Evolutionary conservation across 2,329 filamentous ascomycete species (phyloP), one percentile per base, ranked within the genome.

Genomic region (Alternaria ventricosa): DNA sequence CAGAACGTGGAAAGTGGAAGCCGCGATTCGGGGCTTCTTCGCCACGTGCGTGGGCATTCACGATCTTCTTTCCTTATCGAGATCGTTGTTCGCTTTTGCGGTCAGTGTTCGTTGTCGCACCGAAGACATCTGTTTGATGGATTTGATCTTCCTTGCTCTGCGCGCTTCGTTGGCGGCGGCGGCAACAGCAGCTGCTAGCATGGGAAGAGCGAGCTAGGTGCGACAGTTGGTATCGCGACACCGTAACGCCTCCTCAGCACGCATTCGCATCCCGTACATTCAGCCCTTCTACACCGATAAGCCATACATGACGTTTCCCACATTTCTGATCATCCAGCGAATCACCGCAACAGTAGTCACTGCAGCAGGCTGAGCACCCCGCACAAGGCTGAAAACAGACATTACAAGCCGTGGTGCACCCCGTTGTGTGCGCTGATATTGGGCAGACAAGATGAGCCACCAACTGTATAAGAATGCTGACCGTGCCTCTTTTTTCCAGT

Each of bases 41-140:
- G 46, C 49, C 60, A 62, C 60, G 55, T 62, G 60, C 41, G 53
- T 15, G 6, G 60, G 22, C 55, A 1, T 62, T 59, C 55, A 58
- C 60, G 28, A 30, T 53, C 22, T 10, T 15, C 5, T 11, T 33
- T 27, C 5, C 10, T 43, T 15, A 20, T 27, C 18, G 30, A 23
- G 27, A 36, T 9, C 8, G 13, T n/a, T 18, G 10, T 9, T n/a
- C n/a, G n/a, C n/a, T n/a, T n/a, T n/a, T n/a, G n/a, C n/a, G n/a
- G n/a, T n/a, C n/a, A n/a, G n/a, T n/a, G n/a, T n/a, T n/a, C n/a
- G 20, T 53, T 53, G 30, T 53, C 20, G 49, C 49, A 41, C 3
- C 2, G 49, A 15, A 30, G 1, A 12, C 2, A 10, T 23, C 1
- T 36, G 49, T 36, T 23, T 51, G 28, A 23, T 36, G 49, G 13